Conservation (phyloP, 192 early-diverging fungal species). For the Linnemannia hyalina region DNA sequence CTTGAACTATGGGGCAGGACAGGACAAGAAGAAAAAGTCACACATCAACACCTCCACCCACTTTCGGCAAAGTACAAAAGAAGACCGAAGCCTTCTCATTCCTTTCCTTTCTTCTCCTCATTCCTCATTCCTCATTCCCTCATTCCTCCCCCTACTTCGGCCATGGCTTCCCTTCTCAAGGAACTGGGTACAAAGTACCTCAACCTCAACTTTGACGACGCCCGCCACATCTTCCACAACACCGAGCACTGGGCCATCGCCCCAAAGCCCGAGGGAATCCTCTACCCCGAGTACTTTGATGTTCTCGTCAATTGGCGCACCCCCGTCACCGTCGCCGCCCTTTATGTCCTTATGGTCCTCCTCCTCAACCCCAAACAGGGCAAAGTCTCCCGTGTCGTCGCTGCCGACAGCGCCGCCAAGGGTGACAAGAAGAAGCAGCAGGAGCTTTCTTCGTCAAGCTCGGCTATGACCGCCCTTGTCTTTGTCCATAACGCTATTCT, state of each 20-base stretch:
- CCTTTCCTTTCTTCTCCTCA: slow-evolving; percentile 3
- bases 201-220: slow-evolving; percentile 47
- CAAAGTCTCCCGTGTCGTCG: slow-evolving; percentile 56
- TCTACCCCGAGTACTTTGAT: slow-evolving; percentile 55
- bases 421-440: slow-evolving; percentile 26
- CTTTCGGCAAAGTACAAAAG: background rate
- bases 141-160: background rate
- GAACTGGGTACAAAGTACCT: slow-evolving; percentile 32
- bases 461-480: slow-evolving; percentile 69
- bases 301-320: slow-evolving; percentile 56
- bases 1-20: background rate
- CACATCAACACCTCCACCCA: background rate
- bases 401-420: slow-evolving; percentile 43
- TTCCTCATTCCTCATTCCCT: background rate
- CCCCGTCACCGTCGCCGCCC: slow-evolving; percentile 25
- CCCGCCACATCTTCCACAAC: slow-evolving; percentile 45
- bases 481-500: slow-evolving; percentile 77
- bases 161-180: slow-evolving; percentile 38
- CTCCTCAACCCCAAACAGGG: slow-evolving; percentile 46
- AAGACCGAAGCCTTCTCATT: background rate
- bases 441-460: slow-evolving; percentile 40
- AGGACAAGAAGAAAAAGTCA: background rate
- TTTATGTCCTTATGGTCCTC: slow-evolving; percentile 55
- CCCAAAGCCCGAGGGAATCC: slow-evolving; percentile 39
- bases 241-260: slow-evolving; percentile 49